Percentiles rank a stretch among this genome's conserved stretches.
Conservation (phyloP, 306 rosid genomes). For the Malus orientalis region DNA sequence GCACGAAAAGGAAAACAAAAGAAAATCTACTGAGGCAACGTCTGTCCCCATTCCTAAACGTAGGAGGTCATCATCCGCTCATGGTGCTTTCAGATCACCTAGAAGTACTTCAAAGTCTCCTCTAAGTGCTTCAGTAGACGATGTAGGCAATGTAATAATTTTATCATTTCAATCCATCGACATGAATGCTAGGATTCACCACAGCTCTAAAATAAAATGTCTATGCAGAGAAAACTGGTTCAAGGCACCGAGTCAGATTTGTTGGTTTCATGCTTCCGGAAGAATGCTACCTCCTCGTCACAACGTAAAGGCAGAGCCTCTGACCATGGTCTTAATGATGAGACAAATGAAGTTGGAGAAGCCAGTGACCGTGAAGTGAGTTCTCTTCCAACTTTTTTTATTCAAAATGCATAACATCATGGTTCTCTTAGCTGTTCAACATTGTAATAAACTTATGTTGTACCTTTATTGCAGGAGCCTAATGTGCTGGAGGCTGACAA, state of each 20-base stretch:
- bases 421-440: neutral
- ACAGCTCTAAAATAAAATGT: slow-evolving; percentile 31
- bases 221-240: slow-evolving; percentile 35
- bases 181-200: slow-evolving; percentile 24
- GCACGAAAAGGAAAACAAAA: slow-evolving; percentile 33
- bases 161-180: slow-evolving; percentile 12
- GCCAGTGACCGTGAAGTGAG: slow-evolving; percentile 48
- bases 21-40: slow-evolving; percentile 46
- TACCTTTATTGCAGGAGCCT: slow-evolving; percentile 47
- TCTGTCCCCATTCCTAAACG: slow-evolving; percentile 53
- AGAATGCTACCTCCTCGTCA: slow-evolving; percentile 23
- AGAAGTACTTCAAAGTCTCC: slow-evolving; percentile 37
- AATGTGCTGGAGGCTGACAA: slow-evolving; percentile 32
- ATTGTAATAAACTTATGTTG: slow-evolving; percentile 1
- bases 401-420: neutral
- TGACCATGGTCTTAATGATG: slow-evolving; percentile 30
- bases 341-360: slow-evolving; percentile 35
- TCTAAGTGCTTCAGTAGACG: slow-evolving; percentile 32
- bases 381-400: neutral
- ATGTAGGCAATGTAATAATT: slow-evolving; percentile 23
- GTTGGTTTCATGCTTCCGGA: slow-evolving; percentile 35
- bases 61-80: slow-evolving; percentile 42
- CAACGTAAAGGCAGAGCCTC: slow-evolving; percentile 47
- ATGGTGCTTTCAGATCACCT: slow-evolving; percentile 36
- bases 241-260: slow-evolving; percentile 42